Conservation (phyloP, 345 rosid species). For the Ricinus communis region DNA sequence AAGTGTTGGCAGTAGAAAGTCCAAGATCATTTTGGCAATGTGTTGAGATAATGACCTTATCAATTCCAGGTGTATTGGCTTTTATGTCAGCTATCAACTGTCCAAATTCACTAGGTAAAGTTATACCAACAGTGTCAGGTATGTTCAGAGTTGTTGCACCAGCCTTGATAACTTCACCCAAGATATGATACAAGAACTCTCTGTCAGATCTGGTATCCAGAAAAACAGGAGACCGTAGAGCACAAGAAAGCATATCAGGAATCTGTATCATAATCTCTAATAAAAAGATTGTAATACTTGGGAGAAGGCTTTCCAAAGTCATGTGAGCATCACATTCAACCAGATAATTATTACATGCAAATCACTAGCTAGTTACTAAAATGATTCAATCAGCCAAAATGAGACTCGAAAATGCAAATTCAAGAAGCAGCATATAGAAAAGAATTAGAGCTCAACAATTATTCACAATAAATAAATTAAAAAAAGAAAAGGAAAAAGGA, state of each 20-base stretch:
- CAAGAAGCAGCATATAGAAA: background rate
- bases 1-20: constrained; percentile 93
- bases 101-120: constrained; percentile 76
- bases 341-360: background rate
- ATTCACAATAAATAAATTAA: background rate
- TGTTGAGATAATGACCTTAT: constrained; percentile 82
- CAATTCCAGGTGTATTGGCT: constrained; percentile 85
- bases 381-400: background rate
- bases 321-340: background rate
- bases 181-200: constrained; percentile 71
- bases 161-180: constrained; percentile 91
- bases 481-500: background rate
- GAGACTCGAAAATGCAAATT: no score
- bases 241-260: background rate
- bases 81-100: constrained; percentile 80
- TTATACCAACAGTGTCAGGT: constrained; percentile 96
- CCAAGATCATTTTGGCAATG: constrained; percentile 99
- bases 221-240: background rate
- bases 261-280: background rate
- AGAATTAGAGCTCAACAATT: background rate
- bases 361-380: background rate
- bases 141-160: constrained; percentile 95
- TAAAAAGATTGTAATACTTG: background rate
- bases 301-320: background rate
- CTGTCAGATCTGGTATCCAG: constrained; percentile 65